A percentile compares a stretch with the other conserved stretches of the same genome.
Conservation (phyloP, 2,329 filamentous ascomycete genomes). For the Hypoxylon sp. region DNA sequence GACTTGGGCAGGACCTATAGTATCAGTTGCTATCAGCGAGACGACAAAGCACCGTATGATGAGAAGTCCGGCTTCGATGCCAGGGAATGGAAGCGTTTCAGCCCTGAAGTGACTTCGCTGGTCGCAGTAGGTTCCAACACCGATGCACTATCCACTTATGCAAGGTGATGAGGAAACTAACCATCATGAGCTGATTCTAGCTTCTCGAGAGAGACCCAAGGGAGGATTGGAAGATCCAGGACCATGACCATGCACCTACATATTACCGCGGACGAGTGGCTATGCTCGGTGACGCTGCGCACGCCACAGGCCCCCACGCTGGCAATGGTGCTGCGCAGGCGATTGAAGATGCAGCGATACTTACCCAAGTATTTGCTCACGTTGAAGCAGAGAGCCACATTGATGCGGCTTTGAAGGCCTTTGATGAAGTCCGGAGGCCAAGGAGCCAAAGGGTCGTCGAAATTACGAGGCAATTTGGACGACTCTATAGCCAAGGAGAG, state of each 20-base stretch:
- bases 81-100: constrained; percentile 25
- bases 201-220: constrained; percentile 19
- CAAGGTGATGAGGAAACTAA: not conserved
- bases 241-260: constrained; percentile 38
- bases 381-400: not conserved
- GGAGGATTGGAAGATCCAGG: constrained; percentile 39
- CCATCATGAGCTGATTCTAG: not conserved
- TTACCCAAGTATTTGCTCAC: constrained; percentile 23
- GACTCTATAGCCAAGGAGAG: constrained; percentile 30
- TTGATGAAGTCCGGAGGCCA: not conserved
- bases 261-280: constrained; percentile 36
- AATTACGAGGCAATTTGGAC: constrained; percentile 35
- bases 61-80: constrained; percentile 18
- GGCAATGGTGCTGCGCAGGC: constrained; percentile 42
- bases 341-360: constrained; percentile 39
- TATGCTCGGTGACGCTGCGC: constrained; percentile 40
- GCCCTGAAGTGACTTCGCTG: constrained; percentile 20
- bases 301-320: constrained; percentile 38
- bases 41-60: not conserved
- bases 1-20: constrained; percentile 34
- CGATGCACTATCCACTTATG: not conserved
- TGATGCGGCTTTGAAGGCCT: not conserved
- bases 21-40: not conserved
- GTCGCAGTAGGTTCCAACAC: constrained; percentile 19
- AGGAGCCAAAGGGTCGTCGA: constrained; percentile 6